Conservation (phyloP, 257 asterid species). For the Solanum medicagineum region DNA sequence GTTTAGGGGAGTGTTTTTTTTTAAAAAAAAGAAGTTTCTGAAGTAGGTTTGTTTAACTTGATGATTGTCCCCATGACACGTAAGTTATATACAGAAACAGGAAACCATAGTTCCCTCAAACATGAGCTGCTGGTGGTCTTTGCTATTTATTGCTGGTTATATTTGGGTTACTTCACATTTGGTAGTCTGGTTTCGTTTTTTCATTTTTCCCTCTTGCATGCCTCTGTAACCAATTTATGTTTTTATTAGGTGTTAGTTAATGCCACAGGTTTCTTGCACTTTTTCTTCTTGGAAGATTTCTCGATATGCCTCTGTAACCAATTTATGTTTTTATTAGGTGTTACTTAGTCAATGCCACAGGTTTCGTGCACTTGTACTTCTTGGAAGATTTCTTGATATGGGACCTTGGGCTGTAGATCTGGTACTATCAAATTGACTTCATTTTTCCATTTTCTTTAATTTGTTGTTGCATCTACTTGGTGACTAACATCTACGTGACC, state of each 20-base stretch:
- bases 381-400: conserved; percentile 98
- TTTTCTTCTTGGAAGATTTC: conserved; percentile 97
- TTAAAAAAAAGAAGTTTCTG: not conserved
- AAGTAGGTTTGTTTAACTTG: not conserved
- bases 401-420: conserved; percentile 99
- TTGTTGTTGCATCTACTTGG: not conserved
- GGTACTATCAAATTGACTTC: conserved; percentile 33
- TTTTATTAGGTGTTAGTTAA: conserved; percentile 79
- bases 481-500: not conserved
- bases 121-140: not conserved
- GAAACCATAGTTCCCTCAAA: not conserved
- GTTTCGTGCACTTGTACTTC: conserved; percentile 96
- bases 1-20: not conserved
- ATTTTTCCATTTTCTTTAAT: not conserved
- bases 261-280: conserved; percentile 96
- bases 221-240: conserved; percentile 1
- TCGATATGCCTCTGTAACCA: conserved; percentile 44
- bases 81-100: not conserved
- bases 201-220: not conserved
- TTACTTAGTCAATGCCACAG: conserved; percentile 97
- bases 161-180: not conserved
- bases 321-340: conserved; percentile 39
- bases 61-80: not conserved
- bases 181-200: not conserved
- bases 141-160: not conserved